A percentile compares a stretch with the other conserved stretches of the same genome.
phyloP scores from a whole-genome alignment of 108 stramenopile genomes.

The Skeletonema marinoi region DNA sequence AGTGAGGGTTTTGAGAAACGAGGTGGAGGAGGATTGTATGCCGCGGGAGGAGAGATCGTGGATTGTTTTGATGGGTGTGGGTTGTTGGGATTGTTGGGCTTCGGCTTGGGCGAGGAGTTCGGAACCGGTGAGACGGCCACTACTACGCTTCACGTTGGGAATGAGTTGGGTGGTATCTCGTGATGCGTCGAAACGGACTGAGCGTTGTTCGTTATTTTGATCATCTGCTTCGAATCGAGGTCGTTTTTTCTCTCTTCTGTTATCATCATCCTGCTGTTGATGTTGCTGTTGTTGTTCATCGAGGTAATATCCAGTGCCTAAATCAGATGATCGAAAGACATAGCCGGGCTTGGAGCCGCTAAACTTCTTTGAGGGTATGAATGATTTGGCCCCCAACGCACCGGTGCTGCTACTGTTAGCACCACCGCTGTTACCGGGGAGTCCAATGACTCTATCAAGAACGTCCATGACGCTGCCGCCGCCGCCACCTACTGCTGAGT shows the following conservation, averaged over 20 bases:
- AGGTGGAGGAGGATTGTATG: slow-evolving; percentile 44
- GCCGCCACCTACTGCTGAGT: not conserved
- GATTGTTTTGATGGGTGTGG: slow-evolving; percentile 15
- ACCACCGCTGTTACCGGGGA: slow-evolving; percentile 1
- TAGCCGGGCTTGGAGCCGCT: slow-evolving; percentile 65
- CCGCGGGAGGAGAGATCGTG: slow-evolving; percentile 59
- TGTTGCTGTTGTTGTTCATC: slow-evolving; percentile 26
- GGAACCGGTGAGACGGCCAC: not conserved
- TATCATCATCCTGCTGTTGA: not conserved
- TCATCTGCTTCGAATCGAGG: slow-evolving; percentile 16
- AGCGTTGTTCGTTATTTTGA: not conserved
- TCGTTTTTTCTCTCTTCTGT: slow-evolving; percentile 5
- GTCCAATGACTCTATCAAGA: slow-evolving; percentile 43
- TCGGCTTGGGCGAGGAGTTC: slow-evolving; percentile 72
- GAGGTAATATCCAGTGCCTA: slow-evolving; percentile 73
- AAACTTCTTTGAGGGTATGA: slow-evolving; percentile 57
- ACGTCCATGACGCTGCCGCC: slow-evolving; percentile 31
- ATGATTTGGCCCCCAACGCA: slow-evolving; percentile 1
- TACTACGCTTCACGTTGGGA: slow-evolving; percentile 12
- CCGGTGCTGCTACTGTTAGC: not conserved
- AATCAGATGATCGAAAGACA: slow-evolving; percentile 61
- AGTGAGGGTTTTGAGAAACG: slow-evolving; percentile 42
- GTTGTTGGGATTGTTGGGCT: slow-evolving; percentile 24
- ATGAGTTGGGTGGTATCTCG: slow-evolving; percentile 59
- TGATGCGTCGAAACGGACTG: slow-evolving; percentile 48